These are phyloP conservation scores for Heliocybe sulcata DNA, from an alignment of 1,284 basidiomycete genomes.

Conservation along the genomic window DNA sequence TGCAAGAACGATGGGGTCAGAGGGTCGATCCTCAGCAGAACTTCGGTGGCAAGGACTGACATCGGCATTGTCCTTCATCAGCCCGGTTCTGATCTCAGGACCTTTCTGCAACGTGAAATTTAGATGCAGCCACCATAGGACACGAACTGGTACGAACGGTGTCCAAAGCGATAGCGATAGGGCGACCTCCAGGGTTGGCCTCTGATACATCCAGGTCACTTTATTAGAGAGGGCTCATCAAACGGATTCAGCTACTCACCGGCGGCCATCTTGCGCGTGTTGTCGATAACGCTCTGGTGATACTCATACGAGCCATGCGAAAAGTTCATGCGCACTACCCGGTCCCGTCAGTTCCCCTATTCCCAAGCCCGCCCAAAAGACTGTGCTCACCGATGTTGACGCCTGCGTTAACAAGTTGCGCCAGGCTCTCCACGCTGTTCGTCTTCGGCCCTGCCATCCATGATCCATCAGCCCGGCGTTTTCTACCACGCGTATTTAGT, in stretches of 20 bases:
- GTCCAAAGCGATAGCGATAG: constrained; percentile 96
- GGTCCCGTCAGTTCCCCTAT: constrained; percentile 4
- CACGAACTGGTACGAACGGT: constrained; percentile 49
- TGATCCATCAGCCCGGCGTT: not conserved
- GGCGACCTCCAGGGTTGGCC: constrained; percentile 72
- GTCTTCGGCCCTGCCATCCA: constrained; percentile 75
- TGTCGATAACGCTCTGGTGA: constrained; percentile 97
- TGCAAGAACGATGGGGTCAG: constrained; percentile 21
- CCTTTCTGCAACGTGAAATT: constrained; percentile 66
- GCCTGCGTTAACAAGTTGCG: constrained; percentile 78
- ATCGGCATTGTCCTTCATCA: constrained; percentile 85
- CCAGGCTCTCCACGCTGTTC: constrained; percentile 83
- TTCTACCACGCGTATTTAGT: not conserved
- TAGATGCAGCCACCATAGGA: not conserved
- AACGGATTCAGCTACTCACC: constrained; percentile 28
- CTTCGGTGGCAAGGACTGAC: constrained; percentile 42
- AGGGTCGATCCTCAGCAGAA: constrained; percentile 5
- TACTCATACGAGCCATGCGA: constrained; percentile 96
- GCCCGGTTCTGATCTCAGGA: constrained; percentile 96
- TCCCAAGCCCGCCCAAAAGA: constrained; percentile 7
- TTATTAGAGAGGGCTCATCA: not conserved
- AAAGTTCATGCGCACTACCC: constrained; percentile 94
- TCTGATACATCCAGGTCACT: constrained; percentile 4
- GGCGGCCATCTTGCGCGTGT: constrained; percentile 80
- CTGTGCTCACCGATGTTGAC: constrained; percentile 85